Percentiles rank a stretch among this genome's conserved stretches.
Evolutionary conservation across 495 filamentous ascomycete species (phyloP).

Genomic region (Aspergillus nidulans): DNA sequence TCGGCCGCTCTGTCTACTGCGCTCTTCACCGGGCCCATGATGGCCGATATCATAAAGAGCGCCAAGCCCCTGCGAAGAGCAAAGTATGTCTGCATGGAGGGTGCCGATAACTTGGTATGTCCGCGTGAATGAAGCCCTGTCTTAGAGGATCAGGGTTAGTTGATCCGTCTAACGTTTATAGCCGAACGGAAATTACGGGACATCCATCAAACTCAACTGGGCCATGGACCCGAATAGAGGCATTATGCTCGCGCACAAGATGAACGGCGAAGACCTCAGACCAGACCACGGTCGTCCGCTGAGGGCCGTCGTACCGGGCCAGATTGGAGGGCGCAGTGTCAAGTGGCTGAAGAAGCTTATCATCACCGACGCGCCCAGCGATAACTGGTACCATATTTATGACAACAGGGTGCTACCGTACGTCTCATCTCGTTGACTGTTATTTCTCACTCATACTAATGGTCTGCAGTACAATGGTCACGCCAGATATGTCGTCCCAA

Average conservation of each 20-base stretch:
- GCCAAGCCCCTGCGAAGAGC: constrained; percentile 68
- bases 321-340: constrained; percentile 91
- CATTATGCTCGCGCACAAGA: constrained; percentile 86
- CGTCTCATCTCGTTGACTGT: constrained; percentile 12
- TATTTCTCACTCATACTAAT: constrained; percentile 4
- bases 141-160: too few relatives aligned
- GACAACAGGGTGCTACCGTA: constrained; percentile 86
- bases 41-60: constrained; percentile 66
- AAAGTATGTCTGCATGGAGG: constrained; percentile 89
- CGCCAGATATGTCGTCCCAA: constrained; percentile 72
- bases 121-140: neutral
- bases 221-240: constrained; percentile 79
- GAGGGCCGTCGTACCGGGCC: constrained; percentile 81
- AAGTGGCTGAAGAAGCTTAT: constrained; percentile 91
- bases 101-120: constrained; percentile 73
- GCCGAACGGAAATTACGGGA: constrained; percentile 90
- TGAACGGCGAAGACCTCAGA: constrained; percentile 82
- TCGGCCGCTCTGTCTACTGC: constrained; percentile 85
- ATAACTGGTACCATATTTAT: constrained; percentile 96
- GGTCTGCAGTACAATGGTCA: constrained; percentile 65
- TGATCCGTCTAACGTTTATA: constrained; percentile 26
- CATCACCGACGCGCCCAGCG: constrained; percentile 71
- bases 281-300: constrained; percentile 90
- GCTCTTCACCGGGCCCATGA: constrained; percentile 79
- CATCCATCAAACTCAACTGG: constrained; percentile 84